Conservation (phyloP, 1,284 basidiomycete species). For the Cryptococcus sp. region DNA sequence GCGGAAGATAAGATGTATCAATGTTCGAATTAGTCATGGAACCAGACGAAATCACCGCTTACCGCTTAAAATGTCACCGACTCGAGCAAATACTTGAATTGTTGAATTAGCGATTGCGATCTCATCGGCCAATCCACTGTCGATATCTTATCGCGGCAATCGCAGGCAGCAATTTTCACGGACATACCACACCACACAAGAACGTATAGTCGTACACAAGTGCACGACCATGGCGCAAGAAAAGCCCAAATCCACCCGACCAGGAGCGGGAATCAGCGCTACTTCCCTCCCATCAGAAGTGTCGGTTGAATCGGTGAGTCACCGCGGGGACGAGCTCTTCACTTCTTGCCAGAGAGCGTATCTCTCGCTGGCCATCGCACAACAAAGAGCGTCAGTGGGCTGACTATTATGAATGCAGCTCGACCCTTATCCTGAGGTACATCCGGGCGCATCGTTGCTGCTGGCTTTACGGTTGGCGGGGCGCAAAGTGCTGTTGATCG, state of each 20-base stretch:
- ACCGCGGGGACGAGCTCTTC: background rate
- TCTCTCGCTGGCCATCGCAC: background rate
- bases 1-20: background rate
- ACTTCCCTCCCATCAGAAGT: background rate
- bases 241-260: background rate
- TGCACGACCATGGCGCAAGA: background rate
- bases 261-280: background rate
- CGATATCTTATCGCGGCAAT: background rate
- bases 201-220: background rate
- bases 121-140: too few relatives aligned
- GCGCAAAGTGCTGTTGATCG: constrained; percentile 59
- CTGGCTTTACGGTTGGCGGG: constrained; percentile 59
- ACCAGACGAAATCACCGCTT: too few relatives aligned
- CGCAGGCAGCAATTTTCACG: background rate
- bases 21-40: too few relatives aligned
- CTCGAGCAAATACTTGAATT: too few relatives aligned
- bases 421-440: constrained; percentile 33
- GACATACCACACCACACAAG: too few relatives aligned
- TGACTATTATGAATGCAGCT: constrained; percentile 1
- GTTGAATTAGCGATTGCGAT: too few relatives aligned
- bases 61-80: too few relatives aligned
- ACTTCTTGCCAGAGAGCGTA: too few relatives aligned
- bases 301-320: background rate
- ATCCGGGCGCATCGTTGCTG: constrained; percentile 53
- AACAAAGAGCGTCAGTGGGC: background rate